Evolutionary conservation across 768 basidiomycete species (phyloP).

Genomic region (Tubosaeta sp.): DNA sequence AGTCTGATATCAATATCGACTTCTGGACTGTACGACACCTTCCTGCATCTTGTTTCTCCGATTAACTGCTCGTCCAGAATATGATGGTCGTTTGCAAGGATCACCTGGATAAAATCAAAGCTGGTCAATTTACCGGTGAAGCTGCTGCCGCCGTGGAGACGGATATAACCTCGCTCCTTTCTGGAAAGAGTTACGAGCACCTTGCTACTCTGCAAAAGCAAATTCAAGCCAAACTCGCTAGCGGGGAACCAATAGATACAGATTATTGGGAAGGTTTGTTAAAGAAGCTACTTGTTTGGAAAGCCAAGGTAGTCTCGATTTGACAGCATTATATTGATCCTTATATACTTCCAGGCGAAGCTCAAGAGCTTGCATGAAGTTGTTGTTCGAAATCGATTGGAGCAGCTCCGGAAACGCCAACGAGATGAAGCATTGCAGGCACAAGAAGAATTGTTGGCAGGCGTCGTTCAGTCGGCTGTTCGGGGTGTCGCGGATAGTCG

Average conservation of each 20-base stretch:
- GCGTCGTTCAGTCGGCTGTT: slow-evolving; percentile 61
- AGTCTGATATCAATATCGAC: slow-evolving; percentile 80
- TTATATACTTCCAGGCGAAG: slow-evolving; percentile 61
- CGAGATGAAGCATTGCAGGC: slow-evolving; percentile 94
- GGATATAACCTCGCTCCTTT: slow-evolving; percentile 76
- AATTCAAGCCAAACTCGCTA: slow-evolving; percentile 82
- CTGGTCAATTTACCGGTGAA: slow-evolving; percentile 55
- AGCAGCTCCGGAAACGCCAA: slow-evolving; percentile 93
- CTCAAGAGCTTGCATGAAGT: slow-evolving; percentile 91
- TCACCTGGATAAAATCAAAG: slow-evolving; percentile 71
- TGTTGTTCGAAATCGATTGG: slow-evolving; percentile 91
- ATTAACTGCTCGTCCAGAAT: slow-evolving; percentile 47
- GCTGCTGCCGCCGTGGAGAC: slow-evolving; percentile 77
- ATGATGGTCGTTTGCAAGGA: slow-evolving; percentile 98
- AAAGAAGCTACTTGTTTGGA: slow-evolving; percentile 92
- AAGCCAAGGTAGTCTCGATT: slow-evolving; percentile 69
- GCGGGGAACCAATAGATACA: slow-evolving; percentile 92
- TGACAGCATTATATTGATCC: neutral
- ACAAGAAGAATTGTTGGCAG: slow-evolving; percentile 84
- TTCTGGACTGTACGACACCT: slow-evolving; percentile 83
- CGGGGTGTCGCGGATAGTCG: slow-evolving; percentile 37
- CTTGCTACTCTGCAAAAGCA: slow-evolving; percentile 77
- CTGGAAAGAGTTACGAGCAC: slow-evolving; percentile 84
- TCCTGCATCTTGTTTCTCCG: neutral
- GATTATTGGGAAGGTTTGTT: slow-evolving; percentile 97